Evolutionary conservation across 208 protist genomes (phyloP).

Genomic region (Willaertia magna): DNA sequence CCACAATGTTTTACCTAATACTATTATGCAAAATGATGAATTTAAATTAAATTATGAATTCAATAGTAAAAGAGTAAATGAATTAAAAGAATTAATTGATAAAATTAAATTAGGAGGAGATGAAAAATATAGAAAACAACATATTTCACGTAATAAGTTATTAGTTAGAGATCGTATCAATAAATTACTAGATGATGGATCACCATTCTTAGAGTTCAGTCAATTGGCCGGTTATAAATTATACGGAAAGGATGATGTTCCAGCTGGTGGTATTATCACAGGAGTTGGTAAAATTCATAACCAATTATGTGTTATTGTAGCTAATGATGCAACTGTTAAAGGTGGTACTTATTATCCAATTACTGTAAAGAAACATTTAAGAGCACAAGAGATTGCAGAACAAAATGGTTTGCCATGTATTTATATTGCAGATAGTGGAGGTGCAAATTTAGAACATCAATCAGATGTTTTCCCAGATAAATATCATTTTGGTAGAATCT

Average conservation of each 20-base stretch:
- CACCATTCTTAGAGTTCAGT: constrained; percentile 84
- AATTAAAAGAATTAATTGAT: constrained; percentile 28
- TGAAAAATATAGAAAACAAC: constrained; percentile 28
- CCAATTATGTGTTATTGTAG: constrained; percentile 81
- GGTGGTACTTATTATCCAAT: constrained; percentile 93
- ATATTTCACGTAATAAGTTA: constrained; percentile 56
- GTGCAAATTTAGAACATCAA: constrained; percentile 78
- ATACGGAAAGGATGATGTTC: constrained; percentile 63
- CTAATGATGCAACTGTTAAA: constrained; percentile 92
- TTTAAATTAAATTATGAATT: constrained; percentile 25
- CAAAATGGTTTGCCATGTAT: constrained; percentile 88
- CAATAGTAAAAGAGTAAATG: constrained; percentile 24
- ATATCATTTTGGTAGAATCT: constrained; percentile 92
- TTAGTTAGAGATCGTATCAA: constrained; percentile 74
- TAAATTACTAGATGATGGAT: constrained; percentile 60
- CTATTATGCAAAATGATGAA: constrained; percentile 22
- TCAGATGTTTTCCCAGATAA: constrained; percentile 83
- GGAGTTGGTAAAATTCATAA: constrained; percentile 51
- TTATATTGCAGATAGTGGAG: constrained; percentile 84
- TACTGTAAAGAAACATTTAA: constrained; percentile 91
- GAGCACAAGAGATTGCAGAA: constrained; percentile 82
- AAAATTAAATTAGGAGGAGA: constrained; percentile 42
- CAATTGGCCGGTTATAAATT: constrained; percentile 79
- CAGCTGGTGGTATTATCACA: constrained; percentile 79
- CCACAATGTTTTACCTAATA: not conserved